These are phyloP conservation scores for Malus orientalis DNA, from an alignment of 306 rosid genomes.

Conservation along the genomic window DNA sequence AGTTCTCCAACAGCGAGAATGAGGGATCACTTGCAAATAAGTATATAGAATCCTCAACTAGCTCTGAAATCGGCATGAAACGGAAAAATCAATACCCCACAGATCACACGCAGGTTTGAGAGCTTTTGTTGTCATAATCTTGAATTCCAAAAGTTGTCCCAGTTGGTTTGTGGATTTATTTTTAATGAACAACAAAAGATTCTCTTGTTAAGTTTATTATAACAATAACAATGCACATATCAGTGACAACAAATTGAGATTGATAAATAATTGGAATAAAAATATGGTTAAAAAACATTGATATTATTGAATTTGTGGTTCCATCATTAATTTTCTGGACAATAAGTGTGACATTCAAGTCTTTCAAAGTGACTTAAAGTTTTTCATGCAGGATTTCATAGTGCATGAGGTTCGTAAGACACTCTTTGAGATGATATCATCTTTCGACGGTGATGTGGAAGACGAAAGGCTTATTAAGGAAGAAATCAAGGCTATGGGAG, in stretches of 20 bases:
- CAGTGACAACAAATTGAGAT: no score
- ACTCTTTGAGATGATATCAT: conserved; percentile 47
- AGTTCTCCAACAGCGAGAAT: conserved; percentile 9
- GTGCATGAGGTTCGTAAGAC: conserved; percentile 50
- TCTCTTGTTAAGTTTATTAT: no score
- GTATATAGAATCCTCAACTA: conserved; percentile 8
- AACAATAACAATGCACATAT: no score
- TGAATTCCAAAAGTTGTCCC: no score
- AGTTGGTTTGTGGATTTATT: no score
- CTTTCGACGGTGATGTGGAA: conserved; percentile 38
- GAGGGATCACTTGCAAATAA: background rate
- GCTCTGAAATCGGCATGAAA: conserved; percentile 23
- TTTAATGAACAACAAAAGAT: no score
- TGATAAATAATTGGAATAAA: no score
- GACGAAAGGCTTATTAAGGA: conserved; percentile 39
- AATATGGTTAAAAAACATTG: no score
- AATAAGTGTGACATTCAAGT: background rate
- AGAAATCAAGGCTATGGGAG: conserved; percentile 41
- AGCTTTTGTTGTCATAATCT: background rate
- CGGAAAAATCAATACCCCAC: conserved; percentile 34
- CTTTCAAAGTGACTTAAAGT: background rate
- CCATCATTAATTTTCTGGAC: background rate
- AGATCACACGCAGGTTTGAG: conserved; percentile 82
- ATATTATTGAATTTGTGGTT: no score
- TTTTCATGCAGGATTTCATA: conserved; percentile 42